phyloP scores from a whole-genome alignment of 768 basidiomycete species.

The Trametes cubensis region DNA sequence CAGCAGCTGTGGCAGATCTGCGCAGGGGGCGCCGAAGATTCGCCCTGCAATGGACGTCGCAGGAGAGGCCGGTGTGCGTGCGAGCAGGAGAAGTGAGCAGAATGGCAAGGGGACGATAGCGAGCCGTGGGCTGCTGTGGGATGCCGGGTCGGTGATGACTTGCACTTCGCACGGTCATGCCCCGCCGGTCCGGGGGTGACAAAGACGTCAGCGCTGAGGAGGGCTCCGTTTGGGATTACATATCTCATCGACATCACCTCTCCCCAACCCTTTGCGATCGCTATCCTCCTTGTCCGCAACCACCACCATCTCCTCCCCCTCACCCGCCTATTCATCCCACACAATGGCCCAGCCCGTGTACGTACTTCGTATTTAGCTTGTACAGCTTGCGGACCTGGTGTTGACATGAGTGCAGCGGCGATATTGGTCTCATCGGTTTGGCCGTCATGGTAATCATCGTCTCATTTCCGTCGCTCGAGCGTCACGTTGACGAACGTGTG shows the following conservation, averaged over 20 bases:
- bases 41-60: no score
- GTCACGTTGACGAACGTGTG: conserved; percentile 11
- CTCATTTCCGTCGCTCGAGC: conserved; percentile 22
- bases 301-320: conserved; percentile 35
- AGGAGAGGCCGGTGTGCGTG: neutral
- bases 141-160: conserved; percentile 14
- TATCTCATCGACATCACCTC: conserved; percentile 37
- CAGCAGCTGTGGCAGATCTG: no score
- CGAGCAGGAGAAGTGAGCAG: neutral
- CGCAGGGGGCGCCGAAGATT: no score
- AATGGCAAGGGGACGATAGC: neutral
- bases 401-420: conserved; percentile 61
- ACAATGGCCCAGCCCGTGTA: conserved; percentile 53
- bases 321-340: conserved; percentile 35
- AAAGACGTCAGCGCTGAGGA: conserved; percentile 28
- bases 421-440: conserved; percentile 97
- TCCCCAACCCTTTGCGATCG: conserved; percentile 20
- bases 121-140: neutral
- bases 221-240: conserved; percentile 16
- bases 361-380: conserved; percentile 36
- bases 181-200: conserved; percentile 29
- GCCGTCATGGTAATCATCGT: conserved; percentile 85
- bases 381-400: conserved; percentile 30
- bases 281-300: conserved; percentile 27
- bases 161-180: conserved; percentile 27